Evolutionary conservation across 257 asterid genomes (phyloP).

Genomic region (Lavandula angustifolia): DNA sequence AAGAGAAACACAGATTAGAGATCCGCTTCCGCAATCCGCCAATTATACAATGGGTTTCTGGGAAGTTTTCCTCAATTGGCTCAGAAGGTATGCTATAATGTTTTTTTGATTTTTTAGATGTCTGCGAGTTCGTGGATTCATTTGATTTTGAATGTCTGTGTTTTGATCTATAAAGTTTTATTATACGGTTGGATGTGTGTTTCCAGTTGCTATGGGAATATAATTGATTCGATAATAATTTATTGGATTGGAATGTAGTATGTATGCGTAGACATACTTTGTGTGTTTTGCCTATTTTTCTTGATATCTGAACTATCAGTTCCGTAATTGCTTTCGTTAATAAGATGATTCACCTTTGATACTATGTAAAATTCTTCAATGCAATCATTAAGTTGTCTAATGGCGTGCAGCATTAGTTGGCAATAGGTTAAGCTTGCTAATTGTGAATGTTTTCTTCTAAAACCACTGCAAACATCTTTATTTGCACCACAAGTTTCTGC

Average conservation of each 20-base stretch:
- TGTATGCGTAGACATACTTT: neutral
- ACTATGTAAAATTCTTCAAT: too few relatives aligned
- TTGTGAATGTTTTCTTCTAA: neutral
- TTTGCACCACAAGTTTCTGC: neutral
- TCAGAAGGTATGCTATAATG: slow-evolving; percentile 59
- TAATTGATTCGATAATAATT: slow-evolving; percentile 1
- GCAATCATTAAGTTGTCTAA: too few relatives aligned
- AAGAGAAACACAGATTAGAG: slow-evolving; percentile 51
- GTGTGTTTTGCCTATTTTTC: neutral
- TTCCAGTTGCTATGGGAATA: neutral
- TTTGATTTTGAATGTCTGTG: slow-evolving; percentile 4
- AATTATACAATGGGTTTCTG: slow-evolving; percentile 75
- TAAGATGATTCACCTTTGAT: too few relatives aligned
- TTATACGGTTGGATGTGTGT: too few relatives aligned
- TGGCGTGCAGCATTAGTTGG: neutral
- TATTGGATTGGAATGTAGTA: slow-evolving; percentile 3
- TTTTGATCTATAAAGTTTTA: slow-evolving; percentile 1
- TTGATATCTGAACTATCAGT: neutral
- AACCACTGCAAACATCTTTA: neutral
- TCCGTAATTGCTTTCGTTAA: too few relatives aligned
- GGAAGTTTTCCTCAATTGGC: slow-evolving; percentile 99
- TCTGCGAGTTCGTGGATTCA: neutral
- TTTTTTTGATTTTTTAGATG: too few relatives aligned
- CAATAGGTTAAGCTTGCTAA: neutral
- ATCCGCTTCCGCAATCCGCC: slow-evolving; percentile 47